A percentile compares a stretch with the other conserved stretches of the same genome.
Evolutionary conservation across 2,329 filamentous ascomycete genomes (phyloP).

Genomic region (Neofusicoccum sp.): DNA sequence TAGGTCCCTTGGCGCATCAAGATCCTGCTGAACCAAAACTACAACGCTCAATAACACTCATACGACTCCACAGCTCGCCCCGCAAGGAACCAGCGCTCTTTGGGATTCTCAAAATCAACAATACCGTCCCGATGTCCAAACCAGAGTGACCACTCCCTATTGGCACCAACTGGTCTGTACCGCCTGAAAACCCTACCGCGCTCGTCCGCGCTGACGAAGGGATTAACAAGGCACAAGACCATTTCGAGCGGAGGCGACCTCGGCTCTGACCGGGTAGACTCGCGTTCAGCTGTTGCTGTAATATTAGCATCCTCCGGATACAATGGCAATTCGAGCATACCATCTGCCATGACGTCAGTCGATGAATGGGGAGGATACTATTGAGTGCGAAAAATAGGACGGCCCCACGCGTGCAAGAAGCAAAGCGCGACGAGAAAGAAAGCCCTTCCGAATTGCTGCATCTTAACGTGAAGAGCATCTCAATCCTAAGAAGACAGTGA

Average conservation of each 20-base stretch:
- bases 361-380: no score
- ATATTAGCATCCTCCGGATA: not conserved
- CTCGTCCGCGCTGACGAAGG: slow-evolving; percentile 23
- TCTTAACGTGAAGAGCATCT: no score
- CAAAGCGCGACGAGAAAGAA: no score
- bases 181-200: slow-evolving; percentile 9
- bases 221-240: not conserved
- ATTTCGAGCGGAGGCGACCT: not conserved
- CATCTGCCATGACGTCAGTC: not conserved
- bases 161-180: not conserved
- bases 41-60: slow-evolving; percentile 27
- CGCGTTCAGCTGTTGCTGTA: not conserved
- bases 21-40: no score
- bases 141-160: slow-evolving; percentile 23
- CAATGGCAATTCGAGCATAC: not conserved
- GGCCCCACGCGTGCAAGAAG: no score
- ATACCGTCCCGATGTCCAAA: slow-evolving; percentile 33
- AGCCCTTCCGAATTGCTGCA: no score
- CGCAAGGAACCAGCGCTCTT: slow-evolving; percentile 31
- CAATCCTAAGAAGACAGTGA: no score
- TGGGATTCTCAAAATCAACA: slow-evolving; percentile 30
- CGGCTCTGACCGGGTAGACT: not conserved
- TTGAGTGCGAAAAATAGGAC: no score
- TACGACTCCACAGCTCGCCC: slow-evolving; percentile 35
- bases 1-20: no score